These are phyloP conservation scores for Amanita pallidorosea DNA, from an alignment of 768 basidiomycete species.

Conservation along the genomic window DNA sequence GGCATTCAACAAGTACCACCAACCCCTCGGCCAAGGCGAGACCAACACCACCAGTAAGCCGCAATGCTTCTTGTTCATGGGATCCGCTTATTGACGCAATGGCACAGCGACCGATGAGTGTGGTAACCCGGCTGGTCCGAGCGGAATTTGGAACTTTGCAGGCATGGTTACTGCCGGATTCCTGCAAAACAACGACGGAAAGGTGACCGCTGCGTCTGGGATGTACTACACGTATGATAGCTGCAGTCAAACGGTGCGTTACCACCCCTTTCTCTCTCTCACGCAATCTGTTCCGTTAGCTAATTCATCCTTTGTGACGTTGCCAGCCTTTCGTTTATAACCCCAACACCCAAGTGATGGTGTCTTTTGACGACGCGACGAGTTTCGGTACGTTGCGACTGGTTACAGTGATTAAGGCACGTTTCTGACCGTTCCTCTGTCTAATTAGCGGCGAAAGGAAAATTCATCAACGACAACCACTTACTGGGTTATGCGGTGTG, in stretches of 20 bases:
- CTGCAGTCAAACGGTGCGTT: slow-evolving; percentile 66
- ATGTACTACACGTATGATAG: slow-evolving; percentile 50
- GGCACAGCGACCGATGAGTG: slow-evolving; percentile 35
- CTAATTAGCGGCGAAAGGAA: slow-evolving; percentile 40
- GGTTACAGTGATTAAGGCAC: not conserved
- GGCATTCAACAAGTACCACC: slow-evolving; percentile 35
- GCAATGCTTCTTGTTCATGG: not conserved
- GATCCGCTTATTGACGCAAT: not conserved
- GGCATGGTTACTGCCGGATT: slow-evolving; percentile 46
- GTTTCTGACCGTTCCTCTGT: not conserved
- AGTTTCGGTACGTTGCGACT: slow-evolving; percentile 34
- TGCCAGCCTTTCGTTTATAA: slow-evolving; percentile 63
- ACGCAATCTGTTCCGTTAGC: not conserved
- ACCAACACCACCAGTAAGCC: slow-evolving; percentile 26
- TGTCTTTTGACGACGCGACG: slow-evolving; percentile 56
- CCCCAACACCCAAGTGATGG: slow-evolving; percentile 36
- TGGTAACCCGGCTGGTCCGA: slow-evolving; percentile 22
- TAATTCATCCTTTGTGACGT: not conserved
- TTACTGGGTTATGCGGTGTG: slow-evolving; percentile 60
- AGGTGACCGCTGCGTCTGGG: slow-evolving; percentile 26
- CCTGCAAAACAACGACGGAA: slow-evolving; percentile 30
- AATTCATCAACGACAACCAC: slow-evolving; percentile 40
- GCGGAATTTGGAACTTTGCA: slow-evolving; percentile 52
- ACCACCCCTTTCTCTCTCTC: not conserved
- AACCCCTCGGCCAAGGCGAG: slow-evolving; percentile 38